These are phyloP conservation scores for Filobasidium uniguttulatum DNA, from an alignment of 1,284 basidiomycete species.

Conservation along the genomic window DNA sequence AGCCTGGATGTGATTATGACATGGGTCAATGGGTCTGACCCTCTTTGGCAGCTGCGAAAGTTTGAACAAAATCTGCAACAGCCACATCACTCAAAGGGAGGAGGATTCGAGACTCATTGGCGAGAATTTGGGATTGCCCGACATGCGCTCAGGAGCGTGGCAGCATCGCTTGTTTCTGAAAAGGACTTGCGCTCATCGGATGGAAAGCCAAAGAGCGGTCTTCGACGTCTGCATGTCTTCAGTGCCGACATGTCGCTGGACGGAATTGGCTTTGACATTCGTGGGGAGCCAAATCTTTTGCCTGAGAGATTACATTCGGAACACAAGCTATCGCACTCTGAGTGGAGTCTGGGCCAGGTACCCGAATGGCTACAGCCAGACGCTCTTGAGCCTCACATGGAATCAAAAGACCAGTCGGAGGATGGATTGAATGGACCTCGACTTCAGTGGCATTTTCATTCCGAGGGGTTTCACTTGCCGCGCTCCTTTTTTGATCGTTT, in stretches of 20 bases:
- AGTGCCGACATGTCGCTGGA: slow-evolving; percentile 5
- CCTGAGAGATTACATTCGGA: too few relatives aligned
- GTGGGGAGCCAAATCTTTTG: not conserved
- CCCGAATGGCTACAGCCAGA: slow-evolving; percentile 31
- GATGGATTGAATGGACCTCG: too few relatives aligned
- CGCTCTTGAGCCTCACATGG: not conserved
- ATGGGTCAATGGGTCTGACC: slow-evolving; percentile 34
- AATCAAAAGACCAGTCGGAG: not conserved
- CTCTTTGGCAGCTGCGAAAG: slow-evolving; percentile 19
- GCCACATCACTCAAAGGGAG: not conserved
- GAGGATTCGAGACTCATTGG: not conserved
- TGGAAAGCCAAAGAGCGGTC: not conserved
- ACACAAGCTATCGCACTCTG: not conserved
- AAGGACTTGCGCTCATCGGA: not conserved
- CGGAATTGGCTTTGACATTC: not conserved
- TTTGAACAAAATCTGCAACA: not conserved
- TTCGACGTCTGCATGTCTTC: slow-evolving; percentile 8
- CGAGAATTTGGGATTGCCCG: slow-evolving; percentile 30
- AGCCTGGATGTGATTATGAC: slow-evolving; percentile 28
- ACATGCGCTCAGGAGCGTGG: slow-evolving; percentile 28
- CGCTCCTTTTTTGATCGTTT: slow-evolving; percentile 28
- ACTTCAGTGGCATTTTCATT: slow-evolving; percentile 13
- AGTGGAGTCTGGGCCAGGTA: slow-evolving; percentile 27
- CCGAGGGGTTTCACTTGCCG: slow-evolving; percentile 23
- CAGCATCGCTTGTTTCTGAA: slow-evolving; percentile 5